Percentiles rank a stretch among this genome's conserved stretches.
phyloP scores from a whole-genome alignment of 2,329 filamentous ascomycete species.

The Colletotrichum eleusines region DNA sequence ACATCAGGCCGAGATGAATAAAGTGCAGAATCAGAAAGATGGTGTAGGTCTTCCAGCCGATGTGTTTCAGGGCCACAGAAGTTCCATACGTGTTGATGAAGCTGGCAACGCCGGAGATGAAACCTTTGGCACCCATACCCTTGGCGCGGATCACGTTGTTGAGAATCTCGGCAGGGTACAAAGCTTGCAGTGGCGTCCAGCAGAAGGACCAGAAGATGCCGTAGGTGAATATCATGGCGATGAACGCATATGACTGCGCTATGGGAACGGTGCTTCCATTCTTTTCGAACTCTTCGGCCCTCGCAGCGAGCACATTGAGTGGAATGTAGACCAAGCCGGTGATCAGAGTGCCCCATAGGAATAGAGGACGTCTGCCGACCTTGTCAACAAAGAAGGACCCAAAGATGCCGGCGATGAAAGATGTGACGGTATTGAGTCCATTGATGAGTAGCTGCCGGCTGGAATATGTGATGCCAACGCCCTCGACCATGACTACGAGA shows the following conservation, averaged over 20 bases:
- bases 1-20: constrained; percentile 42
- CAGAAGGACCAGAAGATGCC: constrained; percentile 58
- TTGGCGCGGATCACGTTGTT: constrained; percentile 53
- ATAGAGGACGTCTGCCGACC: constrained; percentile 61
- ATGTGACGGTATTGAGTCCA: constrained; percentile 57
- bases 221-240: constrained; percentile 58
- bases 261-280: constrained; percentile 24
- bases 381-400: constrained; percentile 58
- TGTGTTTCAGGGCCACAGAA: constrained; percentile 55
- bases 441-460: constrained; percentile 51
- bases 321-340: constrained; percentile 43
- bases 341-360: constrained; percentile 56
- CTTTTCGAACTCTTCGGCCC: constrained; percentile 47
- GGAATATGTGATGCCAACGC: constrained; percentile 57
- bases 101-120: constrained; percentile 49
- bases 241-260: constrained; percentile 39
- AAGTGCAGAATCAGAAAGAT: constrained; percentile 59
- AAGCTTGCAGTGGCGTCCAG: constrained; percentile 60
- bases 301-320: constrained; percentile 50
- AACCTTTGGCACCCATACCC: constrained; percentile 57
- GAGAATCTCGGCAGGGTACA: constrained; percentile 53
- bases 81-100: constrained; percentile 56
- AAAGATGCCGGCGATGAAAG: constrained; percentile 56
- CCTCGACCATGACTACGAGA: constrained; percentile 53
- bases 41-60: constrained; percentile 59